Base-by-base conservation (phyloP, 2,329 filamentous ascomycete genomes). In the Calonectria montana region DNA sequence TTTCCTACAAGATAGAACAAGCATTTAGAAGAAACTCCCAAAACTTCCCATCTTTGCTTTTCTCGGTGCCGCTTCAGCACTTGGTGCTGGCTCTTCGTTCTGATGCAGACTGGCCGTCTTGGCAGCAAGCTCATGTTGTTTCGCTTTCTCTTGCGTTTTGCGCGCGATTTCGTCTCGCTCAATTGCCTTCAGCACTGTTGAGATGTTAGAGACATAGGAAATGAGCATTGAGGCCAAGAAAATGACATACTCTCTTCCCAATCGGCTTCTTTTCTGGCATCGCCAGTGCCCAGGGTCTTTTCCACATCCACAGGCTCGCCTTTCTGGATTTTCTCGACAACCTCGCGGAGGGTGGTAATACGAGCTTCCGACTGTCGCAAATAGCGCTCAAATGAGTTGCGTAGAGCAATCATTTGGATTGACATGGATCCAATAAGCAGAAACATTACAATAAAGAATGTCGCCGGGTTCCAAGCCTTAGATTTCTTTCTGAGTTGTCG, bases 361-460 rank as follows among this genome's bases (percentile, higher is more conserved):
- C 94, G 93, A 8, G 94, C 91, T 77, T 98, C 94, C 6, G 95
- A 92, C 76, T 92, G 91, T 63, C 96, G 91, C 80, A 88, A 91
- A 78, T 94, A 96, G 12, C 92, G 91, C 37, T 89, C 87, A 80
- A 92, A 93, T 63, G 96, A 92, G 77, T 94, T 94, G 78, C 92
- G 93, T 78, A 98, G 82, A 41, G 92, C 88, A 80, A 99, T 93
- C 88, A 97, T 94, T 79, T 98, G 94, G 78, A 99, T 98, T 16
- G 96, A 94, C 88, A 98, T 97, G 73, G 95, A 98, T 4, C 97
- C 97, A 75, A 98, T 96, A 74, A 98, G 88, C 47, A 95, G 87
- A 79, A 95, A 95, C 74, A 96, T 94, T 78, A 92, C 87, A 76
- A 96, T 94, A 82, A 92, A 97, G 80, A 95, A 96, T 0, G 92